phyloP scores from a whole-genome alignment of 768 basidiomycete species.

The Lactifluus volemus region DNA sequence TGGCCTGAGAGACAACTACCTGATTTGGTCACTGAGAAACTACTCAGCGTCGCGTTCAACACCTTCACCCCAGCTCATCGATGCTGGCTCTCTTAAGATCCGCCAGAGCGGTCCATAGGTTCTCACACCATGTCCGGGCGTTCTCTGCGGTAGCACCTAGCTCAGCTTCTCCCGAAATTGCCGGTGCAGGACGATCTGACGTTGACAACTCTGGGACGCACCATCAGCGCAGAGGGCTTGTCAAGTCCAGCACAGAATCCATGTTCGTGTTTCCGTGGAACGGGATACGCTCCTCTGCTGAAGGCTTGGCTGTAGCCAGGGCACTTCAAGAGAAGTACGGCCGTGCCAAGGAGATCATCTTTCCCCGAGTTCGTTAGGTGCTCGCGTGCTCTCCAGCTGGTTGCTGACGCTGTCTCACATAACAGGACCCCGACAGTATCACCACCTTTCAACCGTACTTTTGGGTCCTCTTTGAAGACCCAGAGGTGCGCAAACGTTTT shows the following conservation, averaged over 20 bases:
- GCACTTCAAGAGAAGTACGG: slow-evolving; percentile 16
- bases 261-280: slow-evolving; percentile 5
- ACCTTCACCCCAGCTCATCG: not conserved
- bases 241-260: not conserved
- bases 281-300: slow-evolving; percentile 5
- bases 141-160: not conserved
- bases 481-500: not conserved
- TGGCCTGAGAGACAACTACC: not conserved
- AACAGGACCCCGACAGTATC: not conserved
- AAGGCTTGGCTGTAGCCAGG: slow-evolving; percentile 10
- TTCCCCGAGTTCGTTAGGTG: slow-evolving; percentile 8
- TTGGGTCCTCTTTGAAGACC: slow-evolving; percentile 12
- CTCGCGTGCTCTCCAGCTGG: not conserved
- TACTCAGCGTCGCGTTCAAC: too few species aligned
- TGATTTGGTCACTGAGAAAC: not conserved
- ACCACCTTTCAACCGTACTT: slow-evolving; percentile 2
- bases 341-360: slow-evolving; percentile 5
- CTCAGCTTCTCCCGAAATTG: not conserved
- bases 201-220: not conserved
- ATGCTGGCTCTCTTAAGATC: slow-evolving; percentile 7
- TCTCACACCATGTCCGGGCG: not conserved
- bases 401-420: not conserved
- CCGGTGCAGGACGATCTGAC: not conserved
- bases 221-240: not conserved
- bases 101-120: not conserved